Evolutionary conservation across 306 rosid genomes (phyloP).

Genomic region (Cucurbita ficifolia): DNA sequence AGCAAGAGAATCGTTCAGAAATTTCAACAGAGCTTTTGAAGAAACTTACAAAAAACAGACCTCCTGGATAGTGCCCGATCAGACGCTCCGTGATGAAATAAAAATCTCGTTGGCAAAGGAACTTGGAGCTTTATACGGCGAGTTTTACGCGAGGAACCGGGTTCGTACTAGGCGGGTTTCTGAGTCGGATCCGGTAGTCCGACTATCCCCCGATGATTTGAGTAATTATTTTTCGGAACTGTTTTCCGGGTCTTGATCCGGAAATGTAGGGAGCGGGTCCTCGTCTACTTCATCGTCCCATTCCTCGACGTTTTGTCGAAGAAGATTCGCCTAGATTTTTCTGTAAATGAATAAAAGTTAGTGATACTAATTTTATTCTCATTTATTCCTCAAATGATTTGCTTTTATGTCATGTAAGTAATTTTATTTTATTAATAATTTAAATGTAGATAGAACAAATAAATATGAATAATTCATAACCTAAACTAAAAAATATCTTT

Average conservation of each 20-base stretch:
- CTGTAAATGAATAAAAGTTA: not conserved
- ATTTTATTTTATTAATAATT: not conserved
- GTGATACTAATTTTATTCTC: not conserved
- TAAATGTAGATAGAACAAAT: too few species aligned
- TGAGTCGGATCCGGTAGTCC: not conserved
- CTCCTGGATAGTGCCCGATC: constrained; percentile 39
- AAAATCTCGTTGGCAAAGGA: constrained; percentile 18
- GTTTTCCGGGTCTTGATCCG: constrained; percentile 13
- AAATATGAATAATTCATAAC: too few species aligned
- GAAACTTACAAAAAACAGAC: constrained; percentile 23
- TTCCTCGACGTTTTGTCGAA: constrained; percentile 7
- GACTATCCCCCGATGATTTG: constrained; percentile 26
- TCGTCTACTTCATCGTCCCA: constrained; percentile 6
- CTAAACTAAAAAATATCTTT: too few species aligned
- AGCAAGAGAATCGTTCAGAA: constrained; percentile 8
- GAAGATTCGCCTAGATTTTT: not conserved
- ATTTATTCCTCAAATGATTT: not conserved
- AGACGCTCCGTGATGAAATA: constrained; percentile 27
- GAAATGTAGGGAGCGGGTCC: constrained; percentile 17
- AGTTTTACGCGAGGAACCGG: constrained; percentile 10
- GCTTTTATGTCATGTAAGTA: not conserved
- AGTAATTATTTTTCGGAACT: constrained; percentile 20
- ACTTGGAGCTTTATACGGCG: constrained; percentile 11
- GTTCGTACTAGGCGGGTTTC: not conserved
- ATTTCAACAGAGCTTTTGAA: constrained; percentile 21